Base-by-base conservation (phyloP, 768 basidiomycete species). In the Boletus coccyginus region DNA sequence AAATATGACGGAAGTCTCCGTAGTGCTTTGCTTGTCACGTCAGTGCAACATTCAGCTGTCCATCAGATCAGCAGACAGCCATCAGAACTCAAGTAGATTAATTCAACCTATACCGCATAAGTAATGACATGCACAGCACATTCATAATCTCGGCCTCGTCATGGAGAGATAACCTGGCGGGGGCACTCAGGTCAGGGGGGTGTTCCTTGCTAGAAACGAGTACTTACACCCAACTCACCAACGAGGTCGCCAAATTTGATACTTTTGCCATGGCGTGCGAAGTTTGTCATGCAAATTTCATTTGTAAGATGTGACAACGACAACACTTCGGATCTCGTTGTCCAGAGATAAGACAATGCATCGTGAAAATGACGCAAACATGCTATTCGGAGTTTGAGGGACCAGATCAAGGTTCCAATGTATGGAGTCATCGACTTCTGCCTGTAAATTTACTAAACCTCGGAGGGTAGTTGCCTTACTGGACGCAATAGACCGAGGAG, bases 401-500 rank as follows among this genome's bases (percentile, higher is more conserved):
- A 33, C 39, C 46, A 55, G 9, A 60, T 42, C 46, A 63, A 58
- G 19, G 12, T 46, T 55, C 39, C 55, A 53, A 48, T 55, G 39
- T 32, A 62, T 50, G 31, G 24, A 19, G 44, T 29, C 56, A 49
- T 48, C 41, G 9, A 47, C 42, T 42, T 44, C 31, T 51, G 21
- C 44, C 27, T 27, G 56, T 44, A 52, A 52, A 49, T 51, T 62
- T 56, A 6, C 53, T 47, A 43, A 50, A 46, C 33, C 33, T 39
- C 46, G 56, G 53, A 47, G 33, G 57, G 50, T 24, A 35, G 24
- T 61, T 59, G 41, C 60, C 60, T 62, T 60, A 62, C 58, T 46
- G 21, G 56, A 53, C 36, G 47, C 43, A 44, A 58, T 60, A 57
- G 55, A 65, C 69, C 67, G 65, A 69, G 65, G 66, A 64, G 52